Evolutionary conservation across 352 stramenopile species (phyloP), one percentile per base, ranked within the genome.

Genomic region (Lagenidium giganteum): DNA sequence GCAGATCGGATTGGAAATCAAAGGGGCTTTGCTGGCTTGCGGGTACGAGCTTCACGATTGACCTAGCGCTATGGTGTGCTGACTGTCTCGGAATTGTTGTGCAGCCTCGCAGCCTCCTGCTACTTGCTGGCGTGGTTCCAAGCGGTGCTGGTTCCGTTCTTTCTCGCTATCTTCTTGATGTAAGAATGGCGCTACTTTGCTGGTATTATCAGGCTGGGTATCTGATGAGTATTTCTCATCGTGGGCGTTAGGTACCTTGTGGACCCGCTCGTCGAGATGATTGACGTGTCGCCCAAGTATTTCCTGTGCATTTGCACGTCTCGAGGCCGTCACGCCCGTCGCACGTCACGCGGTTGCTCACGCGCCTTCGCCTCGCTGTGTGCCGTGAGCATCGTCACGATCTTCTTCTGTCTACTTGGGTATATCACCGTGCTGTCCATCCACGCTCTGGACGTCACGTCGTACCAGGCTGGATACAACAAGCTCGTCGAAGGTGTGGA

Each of bases 341-440:
- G 76, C 21, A 80, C 56, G 42, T 88, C 76, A 1, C 73, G 73
- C 22, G 73, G 76, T 25, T 88, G 76, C 46, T 88, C 76, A 12
- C 76, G 76, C 39, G 72, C 76, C 5, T 80, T 88, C 31, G 67
- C 76, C 20, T 88, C 76, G 28, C 54, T 85, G 17, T 77, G 78
- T 31, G 76, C 76, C 1, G 74, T 88, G 22, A 83, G 68, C 40
- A 56, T 88, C 37, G 74, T 88, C 37, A 84, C 68, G 35, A 66
- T 83, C 30, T 88, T 88, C 52, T 86, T 88, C 41, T 62, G 70
- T 30, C 58, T 88, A 33, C 52, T 88, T 16, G 76, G 76, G 26
- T 88, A 88, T 58, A 88, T 88, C 39, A 85, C 72, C n/a, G 76
- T 88, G 37, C 60, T 88, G 14, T 88, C 76, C 9, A 67, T 88